Evolutionary conservation across 2,329 filamentous ascomycete genomes (phyloP), one percentile per base, ranked within the genome.

Genomic region (Neofusicoccum parvum): DNA sequence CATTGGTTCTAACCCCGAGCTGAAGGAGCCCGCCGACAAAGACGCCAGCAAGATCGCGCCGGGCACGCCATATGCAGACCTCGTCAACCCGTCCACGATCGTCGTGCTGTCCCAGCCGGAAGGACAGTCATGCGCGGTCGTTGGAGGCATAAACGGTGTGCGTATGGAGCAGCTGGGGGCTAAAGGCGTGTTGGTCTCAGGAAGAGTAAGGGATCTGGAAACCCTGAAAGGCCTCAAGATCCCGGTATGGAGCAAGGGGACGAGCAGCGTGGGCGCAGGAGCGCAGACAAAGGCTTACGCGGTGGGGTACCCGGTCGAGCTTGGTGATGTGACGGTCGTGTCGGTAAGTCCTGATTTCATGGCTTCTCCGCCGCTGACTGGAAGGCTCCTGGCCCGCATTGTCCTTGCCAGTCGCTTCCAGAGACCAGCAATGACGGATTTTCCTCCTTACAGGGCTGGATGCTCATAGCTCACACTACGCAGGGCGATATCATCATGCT

Each of bases 141-240:
- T 91, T 5, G 91, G 91, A n/a, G 90, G 90, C 17, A 91, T 93
- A 69, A 90, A 92, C 85, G 90, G 89, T 5, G 80, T 85, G 36
- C 82, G 90, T 20, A 90, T 92, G 84, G 87, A 87, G 71, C 74
- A 83, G 14, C 81, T 88, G 11, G 85, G 86, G 14, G 86, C 85
- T 17, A 80, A 81, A 69, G 89, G 83, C 2, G 83, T 90, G 11
- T 78, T 92, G n/a, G 87, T 92, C 7, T 84, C 87, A 69, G 90
- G 90, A 0, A 80, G 90, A 45, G 85, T 90, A 5, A 82, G 90
- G 67, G 91, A 93, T 78, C 71, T 92, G 17, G 79, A 78, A 15
- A 87, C 90, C 72, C 75, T 92, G 66, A 80, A 79, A 64, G 81
- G 75, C 15, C 84, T 85, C 11, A 45, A 65, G 54, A 71, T 72